These are phyloP conservation scores for Populus pruinosa DNA, from an alignment of 345 rosid species.

Conservation along the genomic window DNA sequence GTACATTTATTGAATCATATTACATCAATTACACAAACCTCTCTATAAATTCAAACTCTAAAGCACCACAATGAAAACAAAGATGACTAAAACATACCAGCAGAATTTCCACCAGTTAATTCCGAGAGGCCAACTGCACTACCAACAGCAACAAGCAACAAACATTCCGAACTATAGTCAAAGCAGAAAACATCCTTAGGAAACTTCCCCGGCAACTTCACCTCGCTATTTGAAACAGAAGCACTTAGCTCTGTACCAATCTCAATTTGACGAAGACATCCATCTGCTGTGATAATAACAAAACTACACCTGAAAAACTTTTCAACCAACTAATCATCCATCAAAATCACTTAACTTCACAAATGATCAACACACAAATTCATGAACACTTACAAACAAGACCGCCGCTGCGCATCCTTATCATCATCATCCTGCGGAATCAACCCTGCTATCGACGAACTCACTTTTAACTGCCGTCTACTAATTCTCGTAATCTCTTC, in stretches of 20 bases:
- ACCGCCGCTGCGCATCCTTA: conserved; percentile 36
- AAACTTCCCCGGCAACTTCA: conserved; percentile 47
- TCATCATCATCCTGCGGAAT: conserved; percentile 51
- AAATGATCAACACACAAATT: background rate
- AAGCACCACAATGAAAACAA: background rate
- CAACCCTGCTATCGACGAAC: conserved; percentile 63
- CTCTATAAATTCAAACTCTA: background rate
- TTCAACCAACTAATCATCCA: conserved; percentile 18
- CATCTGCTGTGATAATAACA: conserved; percentile 63
- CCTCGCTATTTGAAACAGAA: conserved; percentile 43
- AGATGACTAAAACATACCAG: conserved; percentile 49
- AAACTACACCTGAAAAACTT: conserved; percentile 65
- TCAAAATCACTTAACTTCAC: background rate
- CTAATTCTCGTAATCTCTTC: conserved; percentile 67
- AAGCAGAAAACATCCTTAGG: conserved; percentile 67
- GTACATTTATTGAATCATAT: background rate
- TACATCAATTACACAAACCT: background rate
- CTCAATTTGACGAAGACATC: conserved; percentile 63
- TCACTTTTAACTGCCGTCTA: conserved; percentile 53
- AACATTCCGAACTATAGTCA: conserved; percentile 59
- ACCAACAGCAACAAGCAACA: conserved; percentile 62
- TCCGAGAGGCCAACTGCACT: conserved; percentile 40
- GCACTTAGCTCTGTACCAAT: conserved; percentile 63
- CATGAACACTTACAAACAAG: conserved; percentile 58
- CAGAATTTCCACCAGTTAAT: conserved; percentile 41